Conservation (phyloP, 768 basidiomycete species). For the Amanita molliuscula region DNA sequence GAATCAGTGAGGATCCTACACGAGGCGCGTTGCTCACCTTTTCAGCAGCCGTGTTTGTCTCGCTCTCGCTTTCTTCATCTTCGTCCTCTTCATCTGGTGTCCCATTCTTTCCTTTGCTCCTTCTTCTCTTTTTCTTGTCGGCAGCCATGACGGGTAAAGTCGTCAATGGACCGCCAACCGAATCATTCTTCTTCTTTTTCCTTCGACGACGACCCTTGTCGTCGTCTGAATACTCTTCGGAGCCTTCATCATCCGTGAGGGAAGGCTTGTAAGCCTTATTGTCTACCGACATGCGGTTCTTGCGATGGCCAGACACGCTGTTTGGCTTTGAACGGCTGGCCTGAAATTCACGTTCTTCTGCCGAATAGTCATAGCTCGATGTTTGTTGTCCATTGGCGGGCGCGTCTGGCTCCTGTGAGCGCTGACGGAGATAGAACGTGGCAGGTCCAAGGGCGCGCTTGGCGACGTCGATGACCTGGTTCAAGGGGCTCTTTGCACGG, state of each 20-base stretch:
- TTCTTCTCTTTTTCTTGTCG: constrained; percentile 53
- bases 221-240: constrained; percentile 44
- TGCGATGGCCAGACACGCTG: constrained; percentile 25
- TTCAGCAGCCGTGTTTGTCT: constrained; percentile 26
- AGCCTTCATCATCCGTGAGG: constrained; percentile 50
- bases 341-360: constrained; percentile 61
- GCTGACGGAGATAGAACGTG: constrained; percentile 56
- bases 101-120: constrained; percentile 31
- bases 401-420: constrained; percentile 46
- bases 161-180: constrained; percentile 45
- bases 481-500: constrained; percentile 64
- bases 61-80: constrained; percentile 37
- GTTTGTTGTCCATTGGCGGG: constrained; percentile 26
- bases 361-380: constrained; percentile 67
- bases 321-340: constrained; percentile 20
- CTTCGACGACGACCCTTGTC: constrained; percentile 39
- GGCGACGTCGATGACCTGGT: constrained; percentile 46
- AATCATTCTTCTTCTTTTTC: constrained; percentile 44
- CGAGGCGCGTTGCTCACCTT: constrained; percentile 15
- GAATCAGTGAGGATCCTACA: constrained; percentile 5
- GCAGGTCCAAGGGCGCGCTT: constrained; percentile 43
- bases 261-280: constrained; percentile 77
- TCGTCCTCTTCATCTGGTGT: constrained; percentile 34
- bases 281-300: constrained; percentile 60
- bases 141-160: constrained; percentile 59